Evolutionary conservation across 2,329 filamentous ascomycete genomes (phyloP), one percentile per base, ranked within the genome.

Genomic region (Aspergillus pseudotamarii): DNA sequence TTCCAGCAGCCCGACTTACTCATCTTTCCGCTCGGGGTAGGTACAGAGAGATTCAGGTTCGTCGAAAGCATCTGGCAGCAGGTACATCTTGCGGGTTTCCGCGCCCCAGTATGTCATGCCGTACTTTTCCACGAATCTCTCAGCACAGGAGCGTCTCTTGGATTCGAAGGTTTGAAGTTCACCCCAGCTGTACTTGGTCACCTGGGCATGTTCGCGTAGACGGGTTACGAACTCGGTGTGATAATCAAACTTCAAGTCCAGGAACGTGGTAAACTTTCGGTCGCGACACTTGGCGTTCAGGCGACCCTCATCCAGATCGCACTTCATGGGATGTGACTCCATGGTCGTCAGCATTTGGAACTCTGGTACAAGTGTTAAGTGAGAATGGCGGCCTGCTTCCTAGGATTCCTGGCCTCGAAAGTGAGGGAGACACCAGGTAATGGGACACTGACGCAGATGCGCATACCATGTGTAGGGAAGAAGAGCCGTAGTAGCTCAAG

Each of bases 41-140:
- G 55, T 45, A 59, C 66, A 68, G 36, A 66, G 46, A n/a, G 45
- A 53, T 19, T 59, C 32, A 11, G 64, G 59, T n/a, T 65, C 57
- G 0, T 60, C n/a, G 3, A 72, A 45, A 21, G 66, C 65, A 16
- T 68, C 72, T 19, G 62, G 19, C 28, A 70, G 53, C 10, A 73
- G 59, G 51, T 69, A 69, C 46, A 66, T 67, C 23, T 58, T 43
- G 11, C 67, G 62, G 30, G 63, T 69, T 12, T 57, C 46, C 2
- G 50, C 62, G 12, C 71, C 70, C 72, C 72, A 73, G 26, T 71
- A 72, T 41, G 58, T 56, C n/a, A 34, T 58, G 8, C 70, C 71
- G 19, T 64, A 61, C 14, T 56, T 43, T 3, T 64, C 64, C 11
- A 73, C 51, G 16, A 72, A 73, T 14, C 23, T 43, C 14, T 56